phyloP scores from a whole-genome alignment of 257 asterid species.

The Schizonepeta tenuifolia region DNA sequence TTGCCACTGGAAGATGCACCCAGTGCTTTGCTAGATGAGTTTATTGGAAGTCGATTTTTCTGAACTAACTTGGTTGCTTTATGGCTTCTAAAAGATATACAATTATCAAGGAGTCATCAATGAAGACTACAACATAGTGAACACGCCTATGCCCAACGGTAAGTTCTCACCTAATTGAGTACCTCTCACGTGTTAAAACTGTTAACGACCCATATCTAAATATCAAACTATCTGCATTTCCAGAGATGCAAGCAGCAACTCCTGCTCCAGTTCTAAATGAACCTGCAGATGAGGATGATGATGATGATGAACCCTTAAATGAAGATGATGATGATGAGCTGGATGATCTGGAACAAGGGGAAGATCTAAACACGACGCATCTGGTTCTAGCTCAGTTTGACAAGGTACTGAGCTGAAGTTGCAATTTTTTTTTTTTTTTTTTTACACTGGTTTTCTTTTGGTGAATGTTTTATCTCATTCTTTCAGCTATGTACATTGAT shows the following conservation, averaged over 20 bases:
- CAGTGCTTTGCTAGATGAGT: not conserved
- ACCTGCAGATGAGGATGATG: conserved; percentile 70
- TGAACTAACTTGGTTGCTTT: conserved; percentile 34
- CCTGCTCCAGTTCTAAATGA: conserved; percentile 87
- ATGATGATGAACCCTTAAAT: conserved; percentile 91
- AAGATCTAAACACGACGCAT: conserved; percentile 78
- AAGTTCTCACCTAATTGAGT: conserved; percentile 24
- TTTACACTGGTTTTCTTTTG: not conserved
- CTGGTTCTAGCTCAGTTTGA: conserved; percentile 96
- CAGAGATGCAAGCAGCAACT: conserved; percentile 87
- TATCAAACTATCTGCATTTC: conserved; percentile 28
- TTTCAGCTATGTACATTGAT: not conserved
- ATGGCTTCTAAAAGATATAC: conserved; percentile 60
- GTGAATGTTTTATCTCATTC: not conserved
- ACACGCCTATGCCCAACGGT: conserved; percentile 91
- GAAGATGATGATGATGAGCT: conserved; percentile 91
- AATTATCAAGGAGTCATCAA: conserved; percentile 84
- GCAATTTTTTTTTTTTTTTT: not conserved
- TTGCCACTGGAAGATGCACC: conserved; percentile 3
- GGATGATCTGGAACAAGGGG: conserved; percentile 88
- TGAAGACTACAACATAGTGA: conserved; percentile 85
- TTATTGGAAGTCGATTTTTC: conserved; percentile 4
- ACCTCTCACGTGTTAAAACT: not conserved
- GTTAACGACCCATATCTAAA: not conserved
- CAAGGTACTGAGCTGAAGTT: conserved; percentile 51